Base-by-base conservation (phyloP, 1,284 basidiomycete species). In the Boletus hoseneyae region DNA sequence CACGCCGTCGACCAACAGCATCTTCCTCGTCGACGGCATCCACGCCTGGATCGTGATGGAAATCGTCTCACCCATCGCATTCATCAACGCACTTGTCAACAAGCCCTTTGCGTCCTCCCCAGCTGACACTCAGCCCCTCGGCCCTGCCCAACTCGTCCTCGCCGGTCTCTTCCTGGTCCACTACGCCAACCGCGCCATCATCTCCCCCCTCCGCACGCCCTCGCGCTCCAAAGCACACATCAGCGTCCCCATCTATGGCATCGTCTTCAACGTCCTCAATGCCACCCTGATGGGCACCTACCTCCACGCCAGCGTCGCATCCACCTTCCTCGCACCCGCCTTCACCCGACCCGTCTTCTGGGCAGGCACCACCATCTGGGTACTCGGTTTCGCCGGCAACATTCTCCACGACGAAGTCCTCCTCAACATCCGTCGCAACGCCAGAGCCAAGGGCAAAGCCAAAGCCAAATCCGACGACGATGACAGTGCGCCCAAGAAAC, bases 351-450 rank as follows among this genome's bases (percentile, higher is more conserved):
- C 72, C 32, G 62, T 64, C 0, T 93, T 92, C 70, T 83, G 79
- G 68, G 35, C 74, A 11, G 90, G 89, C 2, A 58, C 89, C 11
- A 62, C 56, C 0, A 62, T 90, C 15, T 95, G 90, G 87, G 74
- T 73, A 0, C 40, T 74, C 0, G 93, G 93, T 0, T 78, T 94
- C 39, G 70, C 70, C 0, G 89, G 91, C 0, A 97, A 97, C 64
- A 74, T 96, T 32, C 75, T 79, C 47, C 93, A 97, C 67, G 93
- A 97, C 68, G 92, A 95, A 68, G 77, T 97, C 16, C 80, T 97
- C 10, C 77, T 93, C 59, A 76, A 90, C 64, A 75, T 90, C 42
- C 78, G 86, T 16, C 75, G 81, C 47, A 72, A 68, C 13, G 68
- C 72, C 6, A 67, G 64, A 30, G 61, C 65, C 8, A 74, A 78